Conservation (phyloP, 106 monocot species). For the Dioscorea alata region DNA sequence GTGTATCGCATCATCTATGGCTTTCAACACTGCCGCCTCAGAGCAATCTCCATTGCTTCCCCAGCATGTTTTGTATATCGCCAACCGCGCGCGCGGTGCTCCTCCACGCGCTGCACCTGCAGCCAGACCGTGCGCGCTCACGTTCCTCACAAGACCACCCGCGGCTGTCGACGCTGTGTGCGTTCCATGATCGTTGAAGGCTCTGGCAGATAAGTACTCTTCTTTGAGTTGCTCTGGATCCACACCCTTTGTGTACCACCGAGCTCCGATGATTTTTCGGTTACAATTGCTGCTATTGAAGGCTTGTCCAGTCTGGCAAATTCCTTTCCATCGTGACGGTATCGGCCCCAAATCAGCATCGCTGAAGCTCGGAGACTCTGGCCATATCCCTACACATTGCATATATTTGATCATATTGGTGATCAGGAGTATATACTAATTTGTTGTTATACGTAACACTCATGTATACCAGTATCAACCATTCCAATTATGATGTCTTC, state of each 20-base stretch:
- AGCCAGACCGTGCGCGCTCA: constrained; percentile 21
- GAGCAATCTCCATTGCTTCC: not conserved
- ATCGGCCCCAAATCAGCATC: constrained; percentile 19
- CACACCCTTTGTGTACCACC: constrained; percentile 13
- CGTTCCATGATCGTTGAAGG: constrained; percentile 39
- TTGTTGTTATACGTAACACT: too few species aligned
- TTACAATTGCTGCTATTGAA: constrained; percentile 25
- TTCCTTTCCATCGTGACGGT: constrained; percentile 33
- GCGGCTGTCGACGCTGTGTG: constrained; percentile 40
- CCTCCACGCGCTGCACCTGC: constrained; percentile 25
- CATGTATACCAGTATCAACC: constrained; percentile 17
- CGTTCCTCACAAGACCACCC: constrained; percentile 9
- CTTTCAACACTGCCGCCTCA: constrained; percentile 17
- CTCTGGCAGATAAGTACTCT: constrained; percentile 29
- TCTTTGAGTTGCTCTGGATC: not conserved
- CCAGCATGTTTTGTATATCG: constrained; percentile 47
- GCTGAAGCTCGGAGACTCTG: constrained; percentile 30
- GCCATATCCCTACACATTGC: constrained; percentile 31
- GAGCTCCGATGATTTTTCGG: constrained; percentile 38
- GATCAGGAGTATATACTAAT: not conserved
- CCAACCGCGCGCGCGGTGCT: constrained; percentile 39
- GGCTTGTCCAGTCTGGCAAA: constrained; percentile 12
- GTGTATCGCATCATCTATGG: constrained; percentile 48
- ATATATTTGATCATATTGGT: not conserved
- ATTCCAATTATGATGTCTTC: constrained; percentile 26